Conservation (phyloP, 257 asterid genomes). For the Echites panduratus region DNA sequence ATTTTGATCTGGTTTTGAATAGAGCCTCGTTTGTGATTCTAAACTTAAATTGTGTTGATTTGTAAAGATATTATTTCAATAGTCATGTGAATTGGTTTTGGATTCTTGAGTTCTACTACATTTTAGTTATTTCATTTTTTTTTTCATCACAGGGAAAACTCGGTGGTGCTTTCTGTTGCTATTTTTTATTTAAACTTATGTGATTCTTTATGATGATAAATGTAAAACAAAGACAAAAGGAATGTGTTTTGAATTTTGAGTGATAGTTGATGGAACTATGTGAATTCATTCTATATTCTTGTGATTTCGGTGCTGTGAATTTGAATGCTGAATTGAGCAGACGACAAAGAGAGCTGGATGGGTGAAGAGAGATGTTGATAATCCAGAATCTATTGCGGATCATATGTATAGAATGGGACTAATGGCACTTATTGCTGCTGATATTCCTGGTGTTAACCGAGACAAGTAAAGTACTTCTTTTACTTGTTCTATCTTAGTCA, state of each 20-base stretch:
- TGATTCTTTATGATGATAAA: no score
- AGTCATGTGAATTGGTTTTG: background rate
- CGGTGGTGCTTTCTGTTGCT: background rate
- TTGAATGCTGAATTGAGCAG: conserved; percentile 28
- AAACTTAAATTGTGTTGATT: background rate
- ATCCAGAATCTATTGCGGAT: conserved; percentile 89
- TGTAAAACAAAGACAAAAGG: background rate
- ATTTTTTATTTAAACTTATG: background rate
- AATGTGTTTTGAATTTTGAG: conserved; percentile 1
- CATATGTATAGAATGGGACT: conserved; percentile 97
- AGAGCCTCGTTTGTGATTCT: background rate
- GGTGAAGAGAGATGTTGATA: conserved; percentile 56
- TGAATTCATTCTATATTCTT: background rate
- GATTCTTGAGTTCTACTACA: background rate
- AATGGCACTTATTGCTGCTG: conserved; percentile 83
- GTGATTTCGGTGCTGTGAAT: conserved; percentile 9
- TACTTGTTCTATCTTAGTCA: background rate
- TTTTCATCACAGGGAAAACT: background rate
- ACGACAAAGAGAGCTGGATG: conserved; percentile 89
- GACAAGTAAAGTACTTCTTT: conserved; percentile 52
- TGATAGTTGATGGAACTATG: background rate
- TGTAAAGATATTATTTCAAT: background rate
- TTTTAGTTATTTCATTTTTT: background rate
- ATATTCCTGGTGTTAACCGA: conserved; percentile 79
- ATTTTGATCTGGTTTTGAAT: background rate